Conservation (phyloP, 1,284 basidiomycete species). For the Taiwanofungus camphoratus region DNA sequence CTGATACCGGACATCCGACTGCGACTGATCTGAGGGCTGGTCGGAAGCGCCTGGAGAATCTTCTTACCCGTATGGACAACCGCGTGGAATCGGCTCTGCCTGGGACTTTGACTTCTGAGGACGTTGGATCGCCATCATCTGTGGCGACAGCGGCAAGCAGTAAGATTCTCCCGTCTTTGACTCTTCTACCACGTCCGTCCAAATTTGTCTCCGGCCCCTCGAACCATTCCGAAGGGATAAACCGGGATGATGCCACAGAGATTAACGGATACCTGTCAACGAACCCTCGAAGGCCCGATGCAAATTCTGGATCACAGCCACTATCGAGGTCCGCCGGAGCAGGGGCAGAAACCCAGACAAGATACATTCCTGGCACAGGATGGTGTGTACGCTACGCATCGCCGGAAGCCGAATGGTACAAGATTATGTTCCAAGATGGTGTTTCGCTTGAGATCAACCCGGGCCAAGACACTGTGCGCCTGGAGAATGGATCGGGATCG, state of each 20-base stretch:
- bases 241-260: too few species aligned
- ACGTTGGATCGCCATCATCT: neutral
- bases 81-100: neutral
- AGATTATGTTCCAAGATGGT: conserved; percentile 44
- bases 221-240: too few species aligned
- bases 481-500: conserved; percentile 25
- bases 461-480: conserved; percentile 36
- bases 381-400: conserved; percentile 39
- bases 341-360: conserved; percentile 18
- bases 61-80: neutral
- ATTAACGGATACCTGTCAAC: too few species aligned
- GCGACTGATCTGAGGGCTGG: neutral
- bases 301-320: too few species aligned
- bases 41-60: neutral
- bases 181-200: conserved; percentile 21
- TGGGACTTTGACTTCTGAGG: neutral
- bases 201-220: conserved; percentile 17
- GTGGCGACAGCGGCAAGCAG: conserved; percentile 5
- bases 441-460: conserved; percentile 36
- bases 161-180: conserved; percentile 17
- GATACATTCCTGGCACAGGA: conserved; percentile 36
- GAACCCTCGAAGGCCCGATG: too few species aligned
- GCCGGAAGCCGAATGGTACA: conserved; percentile 31
- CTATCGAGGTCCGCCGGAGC: neutral
- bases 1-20: neutral